These are phyloP conservation scores for Trebouxiophyceae sp. DNA, from an alignment of 163 green algal species.

Conservation along the genomic window DNA sequence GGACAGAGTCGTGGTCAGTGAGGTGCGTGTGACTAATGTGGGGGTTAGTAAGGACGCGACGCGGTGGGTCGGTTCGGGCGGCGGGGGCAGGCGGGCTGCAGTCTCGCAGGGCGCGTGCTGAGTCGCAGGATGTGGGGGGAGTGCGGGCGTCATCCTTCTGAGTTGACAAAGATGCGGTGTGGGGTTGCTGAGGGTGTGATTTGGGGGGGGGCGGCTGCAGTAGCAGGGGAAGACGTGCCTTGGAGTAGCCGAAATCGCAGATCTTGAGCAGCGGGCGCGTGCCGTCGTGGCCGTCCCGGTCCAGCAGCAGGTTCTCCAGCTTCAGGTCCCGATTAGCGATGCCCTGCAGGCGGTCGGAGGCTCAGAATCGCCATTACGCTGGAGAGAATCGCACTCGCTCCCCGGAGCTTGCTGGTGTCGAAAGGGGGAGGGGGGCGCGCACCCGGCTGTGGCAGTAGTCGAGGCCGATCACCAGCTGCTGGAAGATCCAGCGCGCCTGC, in stretches of 20 bases:
- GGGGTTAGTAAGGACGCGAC: background rate
- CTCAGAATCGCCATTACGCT: background rate
- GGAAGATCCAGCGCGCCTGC: conserved; percentile 89
- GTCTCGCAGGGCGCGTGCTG: background rate
- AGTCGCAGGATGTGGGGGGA: background rate
- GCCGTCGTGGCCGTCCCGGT: conserved; percentile 40
- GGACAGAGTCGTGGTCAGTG: background rate
- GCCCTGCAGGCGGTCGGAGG: conserved; percentile 8
- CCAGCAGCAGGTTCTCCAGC: conserved; percentile 80
- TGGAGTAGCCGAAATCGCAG: conserved; percentile 81
- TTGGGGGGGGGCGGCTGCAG: too few relatives aligned
- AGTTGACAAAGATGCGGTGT: too few relatives aligned
- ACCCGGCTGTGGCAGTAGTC: conserved; percentile 80
- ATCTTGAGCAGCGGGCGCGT: conserved; percentile 67
- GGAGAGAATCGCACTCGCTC: too few relatives aligned
- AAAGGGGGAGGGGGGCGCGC: background rate
- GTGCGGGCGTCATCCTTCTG: too few relatives aligned
- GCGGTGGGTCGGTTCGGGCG: background rate
- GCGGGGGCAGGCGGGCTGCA: background rate
- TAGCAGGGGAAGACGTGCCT: conserved; percentile 29
- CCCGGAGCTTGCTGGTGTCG: too few relatives aligned
- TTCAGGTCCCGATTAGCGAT: conserved; percentile 44
- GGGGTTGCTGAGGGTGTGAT: too few relatives aligned
- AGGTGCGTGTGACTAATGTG: background rate
- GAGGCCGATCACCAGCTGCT: conserved; percentile 89